Evolutionary conservation across 768 basidiomycete species (phyloP).

Genomic region (Mycena capillaripes): DNA sequence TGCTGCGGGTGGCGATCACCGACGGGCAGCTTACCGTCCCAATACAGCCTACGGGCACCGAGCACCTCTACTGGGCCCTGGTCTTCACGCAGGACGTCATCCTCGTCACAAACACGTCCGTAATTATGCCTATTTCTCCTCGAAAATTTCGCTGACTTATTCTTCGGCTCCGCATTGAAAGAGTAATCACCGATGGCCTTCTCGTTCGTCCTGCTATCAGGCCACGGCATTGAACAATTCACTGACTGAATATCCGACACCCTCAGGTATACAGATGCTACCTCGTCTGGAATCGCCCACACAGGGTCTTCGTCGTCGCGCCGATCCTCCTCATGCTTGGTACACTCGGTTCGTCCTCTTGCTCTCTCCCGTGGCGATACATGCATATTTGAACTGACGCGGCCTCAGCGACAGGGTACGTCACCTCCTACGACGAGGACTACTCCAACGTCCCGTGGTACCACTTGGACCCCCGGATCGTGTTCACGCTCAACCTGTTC

Average conservation of each 20-base stretch:
- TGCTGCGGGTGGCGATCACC: not conserved
- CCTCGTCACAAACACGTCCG: slow-evolving; percentile 25
- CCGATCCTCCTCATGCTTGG: slow-evolving; percentile 21
- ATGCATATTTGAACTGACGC: no score
- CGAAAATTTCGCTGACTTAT: not conserved
- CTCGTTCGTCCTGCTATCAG: not conserved
- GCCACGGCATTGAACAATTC: not conserved
- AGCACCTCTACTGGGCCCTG: slow-evolving; percentile 1
- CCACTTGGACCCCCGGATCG: slow-evolving; percentile 26
- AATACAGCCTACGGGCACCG: not conserved
- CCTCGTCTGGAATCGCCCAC: slow-evolving; percentile 24
- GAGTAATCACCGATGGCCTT: slow-evolving; percentile 25
- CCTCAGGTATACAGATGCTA: slow-evolving; percentile 30
- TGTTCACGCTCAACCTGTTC: slow-evolving; percentile 19
- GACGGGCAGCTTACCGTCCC: not conserved
- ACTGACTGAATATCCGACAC: no score
- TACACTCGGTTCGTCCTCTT: slow-evolving; percentile 15
- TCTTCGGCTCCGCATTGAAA: not conserved
- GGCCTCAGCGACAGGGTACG: slow-evolving; percentile 24
- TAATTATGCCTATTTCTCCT: no score
- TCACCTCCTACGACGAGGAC: slow-evolving; percentile 34
- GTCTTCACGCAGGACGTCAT: slow-evolving; percentile 12
- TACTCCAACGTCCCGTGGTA: not conserved
- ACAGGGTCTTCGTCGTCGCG: not conserved
- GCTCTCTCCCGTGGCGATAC: no score